Base-by-base conservation (phyloP, 2,329 filamentous ascomycete genomes). In the Sclerotiophoma versabilis region DNA sequence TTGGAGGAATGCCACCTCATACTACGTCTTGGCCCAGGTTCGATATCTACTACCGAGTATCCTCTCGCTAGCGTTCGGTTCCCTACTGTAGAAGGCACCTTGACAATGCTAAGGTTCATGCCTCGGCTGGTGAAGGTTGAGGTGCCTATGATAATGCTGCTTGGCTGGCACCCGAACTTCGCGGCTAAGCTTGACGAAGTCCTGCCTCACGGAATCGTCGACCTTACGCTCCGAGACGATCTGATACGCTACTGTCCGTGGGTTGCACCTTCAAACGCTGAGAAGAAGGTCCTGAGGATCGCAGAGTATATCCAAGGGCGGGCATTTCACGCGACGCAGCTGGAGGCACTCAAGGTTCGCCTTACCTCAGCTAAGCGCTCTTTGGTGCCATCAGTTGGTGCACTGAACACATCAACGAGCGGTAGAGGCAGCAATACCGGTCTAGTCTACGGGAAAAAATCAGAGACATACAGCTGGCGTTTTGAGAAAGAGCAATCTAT, bases 81-180 rank as follows among this genome's bases (percentile, higher is more conserved):
- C 27, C 65, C 65, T 1, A 42, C 60, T 12, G 58, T 68, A 3
- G 57, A 66, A 33, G 65, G 65, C 36, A 68, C 63, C 14, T 37
- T 65, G 15, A 57, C 59, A 5, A 54, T 61, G n/a, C 49, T 68
- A 2, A 60, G 62, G 27, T 55, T 54, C 15, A 66, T 68, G 62
- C 54, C 45, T 4, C 52, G 53, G 7, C 46, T 66, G 0, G 41
- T 14, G 1, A 58, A 51, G 25, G 51, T 63, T 14, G 60, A 68
- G 32, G 46, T 64, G 1, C 65, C 65, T 5, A 61, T 65, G 49
- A 49, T 62, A 10, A 62, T 66, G 60, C 55, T 68, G 19, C 58
- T 68, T 6, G 64, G 65, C 7, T 68, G 65, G 65, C 42, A 50
- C 6, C 55, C 60, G 4, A 54, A 62, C 7, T 62, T 64, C n/a